These are phyloP conservation scores for Zygoascus bituminiphila DNA, from an alignment of 805 yeast species.

Conservation along the genomic window DNA sequence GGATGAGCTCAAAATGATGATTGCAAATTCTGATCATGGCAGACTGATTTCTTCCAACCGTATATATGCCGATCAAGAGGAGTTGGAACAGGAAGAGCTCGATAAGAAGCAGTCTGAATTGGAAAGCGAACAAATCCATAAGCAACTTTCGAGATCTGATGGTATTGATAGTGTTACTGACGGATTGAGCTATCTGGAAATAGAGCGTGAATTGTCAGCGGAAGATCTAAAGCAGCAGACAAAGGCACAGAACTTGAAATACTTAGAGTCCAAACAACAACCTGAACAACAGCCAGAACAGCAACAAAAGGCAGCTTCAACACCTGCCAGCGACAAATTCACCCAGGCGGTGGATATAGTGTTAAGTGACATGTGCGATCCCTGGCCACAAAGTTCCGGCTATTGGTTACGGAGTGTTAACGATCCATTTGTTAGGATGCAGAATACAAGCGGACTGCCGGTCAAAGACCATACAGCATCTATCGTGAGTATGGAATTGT, in stretches of 20 bases:
- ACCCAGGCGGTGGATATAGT: constrained; percentile 52
- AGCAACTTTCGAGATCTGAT: background rate
- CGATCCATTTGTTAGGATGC: constrained; percentile 82
- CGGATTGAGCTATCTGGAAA: background rate
- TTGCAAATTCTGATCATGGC: constrained; percentile 23
- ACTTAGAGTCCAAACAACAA: background rate
- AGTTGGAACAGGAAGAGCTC: background rate
- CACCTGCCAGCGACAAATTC: constrained; percentile 4
- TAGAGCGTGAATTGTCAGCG: background rate
- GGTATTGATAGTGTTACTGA: background rate
- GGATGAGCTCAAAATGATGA: constrained; percentile 26
- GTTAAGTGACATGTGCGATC: constrained; percentile 78
- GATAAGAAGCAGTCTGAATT: background rate
- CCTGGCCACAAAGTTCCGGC: constrained; percentile 39
- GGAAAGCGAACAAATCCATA: background rate
- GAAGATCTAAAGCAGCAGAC: background rate
- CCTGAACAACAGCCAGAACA: background rate
- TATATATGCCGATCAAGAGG: constrained; percentile 9
- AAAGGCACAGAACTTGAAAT: background rate
- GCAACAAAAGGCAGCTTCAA: background rate
- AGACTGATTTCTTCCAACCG: constrained; percentile 11
- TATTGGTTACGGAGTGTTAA: constrained; percentile 61
- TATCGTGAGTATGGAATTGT: constrained; percentile 38
- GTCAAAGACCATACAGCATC: constrained; percentile 77
- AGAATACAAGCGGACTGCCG: constrained; percentile 77